phyloP scores from a whole-genome alignment of 129 eudicot genomes.

The Helichrysum umbraculigerum region DNA sequence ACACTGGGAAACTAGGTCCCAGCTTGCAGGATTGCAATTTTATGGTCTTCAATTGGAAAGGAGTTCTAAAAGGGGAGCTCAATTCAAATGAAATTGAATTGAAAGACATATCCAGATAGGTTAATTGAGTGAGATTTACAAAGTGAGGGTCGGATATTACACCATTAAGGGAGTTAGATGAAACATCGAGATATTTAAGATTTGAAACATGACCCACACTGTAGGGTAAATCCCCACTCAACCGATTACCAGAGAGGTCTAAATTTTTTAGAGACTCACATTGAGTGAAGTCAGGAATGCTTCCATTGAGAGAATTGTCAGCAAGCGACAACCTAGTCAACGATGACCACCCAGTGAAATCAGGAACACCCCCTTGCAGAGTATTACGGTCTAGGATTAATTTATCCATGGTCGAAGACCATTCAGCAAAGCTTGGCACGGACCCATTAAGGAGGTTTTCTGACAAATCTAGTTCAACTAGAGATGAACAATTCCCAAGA shows the following conservation, averaged over 20 bases:
- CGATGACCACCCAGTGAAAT: constrained; percentile 8
- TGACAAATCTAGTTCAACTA: constrained; percentile 14
- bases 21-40: constrained; percentile 29
- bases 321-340: background rate
- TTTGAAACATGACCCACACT: constrained; percentile 7
- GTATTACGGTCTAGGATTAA: background rate
- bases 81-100: constrained; percentile 34
- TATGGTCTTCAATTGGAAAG: constrained; percentile 28
- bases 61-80: constrained; percentile 18
- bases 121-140: constrained; percentile 21
- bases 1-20: constrained; percentile 42
- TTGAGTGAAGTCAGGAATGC: constrained; percentile 6
- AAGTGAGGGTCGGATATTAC: constrained; percentile 27
- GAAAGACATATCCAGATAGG: constrained; percentile 32
- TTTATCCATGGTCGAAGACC: background rate
- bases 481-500: constrained; percentile 18
- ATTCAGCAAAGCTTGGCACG: constrained; percentile 15
- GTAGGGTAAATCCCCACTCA: constrained; percentile 14
- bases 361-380: constrained; percentile 8
- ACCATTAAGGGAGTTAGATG: constrained; percentile 29
- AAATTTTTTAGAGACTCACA: background rate
- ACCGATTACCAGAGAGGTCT: constrained; percentile 14
- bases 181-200: constrained; percentile 21
- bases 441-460: constrained; percentile 29
- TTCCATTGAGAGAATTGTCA: constrained; percentile 19